Evolutionary conservation across 179 eudicot species (phyloP).

Genomic region (Patellifolia procumbens): DNA sequence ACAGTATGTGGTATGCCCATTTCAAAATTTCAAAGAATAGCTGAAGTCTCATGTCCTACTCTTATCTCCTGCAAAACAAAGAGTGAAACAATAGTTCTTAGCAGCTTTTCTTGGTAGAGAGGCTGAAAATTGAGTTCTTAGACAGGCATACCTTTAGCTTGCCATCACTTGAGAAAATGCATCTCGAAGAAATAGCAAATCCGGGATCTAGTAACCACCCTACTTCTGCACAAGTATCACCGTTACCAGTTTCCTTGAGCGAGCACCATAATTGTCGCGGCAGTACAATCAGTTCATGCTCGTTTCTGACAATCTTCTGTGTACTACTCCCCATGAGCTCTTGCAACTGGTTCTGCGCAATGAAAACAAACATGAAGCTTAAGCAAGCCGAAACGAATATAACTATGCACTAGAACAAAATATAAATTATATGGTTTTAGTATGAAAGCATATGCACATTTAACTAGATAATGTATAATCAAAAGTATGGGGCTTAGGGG

Average conservation of each 20-base stretch:
- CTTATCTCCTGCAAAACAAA: slow-evolving; percentile 65
- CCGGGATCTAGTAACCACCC: slow-evolving; percentile 82
- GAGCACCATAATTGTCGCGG: slow-evolving; percentile 88
- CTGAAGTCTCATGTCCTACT: slow-evolving; percentile 53
- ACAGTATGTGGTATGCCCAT: not conserved
- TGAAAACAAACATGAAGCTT: not conserved
- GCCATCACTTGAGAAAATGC: slow-evolving; percentile 60
- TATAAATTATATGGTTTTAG: too few species aligned
- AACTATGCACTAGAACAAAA: too few species aligned
- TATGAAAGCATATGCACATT: too few species aligned
- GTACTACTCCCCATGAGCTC: slow-evolving; percentile 44
- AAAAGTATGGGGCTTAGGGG: too few species aligned
- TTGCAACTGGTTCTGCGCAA: slow-evolving; percentile 41
- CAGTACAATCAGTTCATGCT: slow-evolving; percentile 44
- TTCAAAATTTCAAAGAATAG: slow-evolving; percentile 20
- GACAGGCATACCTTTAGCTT: slow-evolving; percentile 53
- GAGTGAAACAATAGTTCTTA: slow-evolving; percentile 11
- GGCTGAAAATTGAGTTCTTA: not conserved
- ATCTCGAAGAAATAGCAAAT: slow-evolving; percentile 73
- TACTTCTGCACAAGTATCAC: slow-evolving; percentile 63
- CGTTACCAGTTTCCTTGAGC: slow-evolving; percentile 44
- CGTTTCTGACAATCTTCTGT: slow-evolving; percentile 50
- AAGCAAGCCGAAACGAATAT: too few species aligned
- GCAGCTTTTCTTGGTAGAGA: slow-evolving; percentile 1
- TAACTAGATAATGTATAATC: too few species aligned